A percentile compares a stretch with the other conserved stretches of the same genome.
Evolutionary conservation across 441 rosid species (phyloP).

Genomic region (Gossypium lobatum): DNA sequence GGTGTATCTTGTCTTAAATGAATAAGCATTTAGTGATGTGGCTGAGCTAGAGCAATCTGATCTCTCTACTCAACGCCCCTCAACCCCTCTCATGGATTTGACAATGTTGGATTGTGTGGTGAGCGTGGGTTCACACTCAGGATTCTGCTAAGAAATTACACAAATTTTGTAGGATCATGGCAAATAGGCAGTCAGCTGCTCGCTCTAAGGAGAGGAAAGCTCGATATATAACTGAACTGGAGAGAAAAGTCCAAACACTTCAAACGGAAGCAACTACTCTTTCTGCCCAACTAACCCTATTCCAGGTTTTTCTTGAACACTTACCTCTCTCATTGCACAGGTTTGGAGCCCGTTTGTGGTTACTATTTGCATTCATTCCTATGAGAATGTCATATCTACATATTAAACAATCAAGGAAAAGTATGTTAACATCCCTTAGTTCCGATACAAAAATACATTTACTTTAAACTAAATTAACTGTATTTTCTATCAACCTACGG

Average conservation of each 20-base stretch:
- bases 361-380: background rate
- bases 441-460: background rate
- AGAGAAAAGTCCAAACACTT: slow-evolving; percentile 80
- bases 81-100: background rate
- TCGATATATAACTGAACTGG: slow-evolving; percentile 67
- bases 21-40: background rate
- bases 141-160: background rate
- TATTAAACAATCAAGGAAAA: background rate
- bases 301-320: slow-evolving; percentile 44
- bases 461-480: background rate
- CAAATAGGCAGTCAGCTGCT: slow-evolving; percentile 88
- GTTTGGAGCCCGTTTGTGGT: background rate
- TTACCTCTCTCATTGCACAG: background rate
- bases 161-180: slow-evolving; percentile 50
- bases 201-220: slow-evolving; percentile 87
- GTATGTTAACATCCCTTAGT: background rate
- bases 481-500: background rate
- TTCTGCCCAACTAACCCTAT: slow-evolving; percentile 73
- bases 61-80: background rate
- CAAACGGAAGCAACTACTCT: slow-evolving; percentile 90
- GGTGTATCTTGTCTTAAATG: background rate
- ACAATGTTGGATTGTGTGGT: background rate
- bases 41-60: background rate
- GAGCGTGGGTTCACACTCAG: background rate
- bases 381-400: background rate